These are phyloP conservation scores for Rhizopus stolonifer DNA, from an alignment of 371 early-diverging fungal genomes.

Conservation along the genomic window DNA sequence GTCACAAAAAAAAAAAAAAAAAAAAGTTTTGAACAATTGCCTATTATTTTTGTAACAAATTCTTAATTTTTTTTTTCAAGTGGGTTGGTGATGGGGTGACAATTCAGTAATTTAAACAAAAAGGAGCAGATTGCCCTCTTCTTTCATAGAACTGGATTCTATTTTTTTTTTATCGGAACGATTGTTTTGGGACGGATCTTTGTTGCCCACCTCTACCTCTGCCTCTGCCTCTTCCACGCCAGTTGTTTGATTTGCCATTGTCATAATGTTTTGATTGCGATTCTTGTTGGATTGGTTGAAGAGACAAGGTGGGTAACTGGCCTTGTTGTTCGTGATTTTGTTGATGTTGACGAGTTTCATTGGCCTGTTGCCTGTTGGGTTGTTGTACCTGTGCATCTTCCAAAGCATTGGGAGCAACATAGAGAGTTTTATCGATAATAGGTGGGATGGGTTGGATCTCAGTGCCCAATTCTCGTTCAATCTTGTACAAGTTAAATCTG, in stretches of 20 bases:
- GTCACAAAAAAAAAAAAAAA: too few species aligned
- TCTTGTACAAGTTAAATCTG: slow-evolving; percentile 91
- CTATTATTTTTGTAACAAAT: too few species aligned
- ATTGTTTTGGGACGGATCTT: not conserved
- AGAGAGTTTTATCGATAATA: slow-evolving; percentile 87
- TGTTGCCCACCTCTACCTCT: not conserved
- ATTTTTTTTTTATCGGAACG: not conserved
- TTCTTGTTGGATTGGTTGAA: not conserved
- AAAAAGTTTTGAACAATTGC: too few species aligned
- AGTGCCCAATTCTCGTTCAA: slow-evolving; percentile 95
- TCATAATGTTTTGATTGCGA: not conserved
- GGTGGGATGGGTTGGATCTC: slow-evolving; percentile 95
- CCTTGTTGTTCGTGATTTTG: slow-evolving; percentile 39
- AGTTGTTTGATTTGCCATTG: not conserved
- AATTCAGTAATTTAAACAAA: too few species aligned
- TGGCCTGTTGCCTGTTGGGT: slow-evolving; percentile 44
- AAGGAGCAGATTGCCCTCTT: too few species aligned
- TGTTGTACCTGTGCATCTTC: slow-evolving; percentile 53
- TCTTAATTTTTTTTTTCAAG: too few species aligned
- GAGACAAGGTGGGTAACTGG: slow-evolving; percentile 9
- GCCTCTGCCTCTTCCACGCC: slow-evolving; percentile 1
- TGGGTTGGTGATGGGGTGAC: too few species aligned
- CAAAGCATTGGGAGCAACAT: slow-evolving; percentile 69
- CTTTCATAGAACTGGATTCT: too few species aligned
- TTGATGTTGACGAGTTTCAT: slow-evolving; percentile 49